Conservation (phyloP, 2,329 filamentous ascomycete species). For the Pyrenophora tritici-repentis region DNA sequence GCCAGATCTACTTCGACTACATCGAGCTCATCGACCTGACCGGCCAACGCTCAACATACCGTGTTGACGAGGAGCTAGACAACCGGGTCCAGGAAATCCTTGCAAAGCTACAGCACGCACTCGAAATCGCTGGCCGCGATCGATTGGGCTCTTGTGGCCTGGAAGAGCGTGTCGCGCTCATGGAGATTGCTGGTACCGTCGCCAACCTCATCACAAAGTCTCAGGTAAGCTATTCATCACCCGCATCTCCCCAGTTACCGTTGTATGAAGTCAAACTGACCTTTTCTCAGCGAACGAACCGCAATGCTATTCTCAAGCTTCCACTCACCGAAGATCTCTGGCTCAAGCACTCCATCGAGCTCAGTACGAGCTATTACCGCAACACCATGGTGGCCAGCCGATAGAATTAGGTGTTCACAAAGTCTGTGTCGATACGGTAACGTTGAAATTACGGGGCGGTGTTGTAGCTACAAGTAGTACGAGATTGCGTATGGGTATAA, state of each 20-base stretch:
- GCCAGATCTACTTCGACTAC: conserved; percentile 75
- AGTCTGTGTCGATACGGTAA: no score
- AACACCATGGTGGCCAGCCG: conserved; percentile 50
- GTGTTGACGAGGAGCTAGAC: conserved; percentile 40
- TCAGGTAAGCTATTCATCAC: conserved; percentile 31
- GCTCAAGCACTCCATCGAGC: conserved; percentile 70
- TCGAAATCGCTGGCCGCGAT: conserved; percentile 49
- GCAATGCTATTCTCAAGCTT: conserved; percentile 60
- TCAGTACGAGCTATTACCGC: conserved; percentile 71
- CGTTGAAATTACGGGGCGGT: no score
- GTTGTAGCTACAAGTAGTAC: no score
- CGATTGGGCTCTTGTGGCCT: conserved; percentile 51
- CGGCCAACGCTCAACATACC: conserved; percentile 34
- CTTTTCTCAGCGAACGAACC: conserved; percentile 18
- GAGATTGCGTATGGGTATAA: no score
- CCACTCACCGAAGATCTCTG: conserved; percentile 75
- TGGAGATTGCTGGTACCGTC: conserved; percentile 79
- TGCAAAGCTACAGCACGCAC: conserved; percentile 41
- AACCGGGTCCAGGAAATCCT: conserved; percentile 39
- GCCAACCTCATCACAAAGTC: conserved; percentile 65
- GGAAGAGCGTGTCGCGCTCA: conserved; percentile 69
- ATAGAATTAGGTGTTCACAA: no score
- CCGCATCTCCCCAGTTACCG: not conserved
- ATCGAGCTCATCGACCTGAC: conserved; percentile 55
- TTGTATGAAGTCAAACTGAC: conserved; percentile 38